These are phyloP conservation scores for Mortierella sp. DNA, from an alignment of 371 early-diverging fungal genomes.

Conservation along the genomic window DNA sequence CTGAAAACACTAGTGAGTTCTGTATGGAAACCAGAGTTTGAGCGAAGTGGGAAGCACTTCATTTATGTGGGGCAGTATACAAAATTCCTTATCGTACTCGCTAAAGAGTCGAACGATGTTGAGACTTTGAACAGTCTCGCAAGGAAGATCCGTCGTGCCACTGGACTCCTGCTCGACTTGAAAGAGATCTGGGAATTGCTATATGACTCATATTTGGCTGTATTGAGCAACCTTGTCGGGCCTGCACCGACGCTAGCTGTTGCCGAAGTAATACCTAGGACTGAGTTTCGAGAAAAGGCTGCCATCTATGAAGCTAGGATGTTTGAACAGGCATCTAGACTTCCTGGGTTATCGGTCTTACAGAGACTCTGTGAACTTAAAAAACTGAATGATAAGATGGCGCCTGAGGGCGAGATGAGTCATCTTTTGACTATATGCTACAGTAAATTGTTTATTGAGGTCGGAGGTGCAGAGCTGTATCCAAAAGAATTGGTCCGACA, in stretches of 20 bases:
- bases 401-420: conserved; percentile 57
- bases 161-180: conserved; percentile 63
- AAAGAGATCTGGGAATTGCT: conserved; percentile 64
- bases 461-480: conserved; percentile 48
- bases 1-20: conserved; percentile 66
- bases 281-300: conserved; percentile 57
- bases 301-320: conserved; percentile 58
- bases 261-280: conserved; percentile 51
- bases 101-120: conserved; percentile 66
- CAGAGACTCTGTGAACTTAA: conserved; percentile 58
- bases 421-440: conserved; percentile 58
- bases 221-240: conserved; percentile 48
- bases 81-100: conserved; percentile 66
- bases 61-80: conserved; percentile 76
- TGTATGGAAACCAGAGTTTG: conserved; percentile 81
- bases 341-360: conserved; percentile 33
- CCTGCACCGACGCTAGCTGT: conserved; percentile 36
- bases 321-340: conserved; percentile 46
- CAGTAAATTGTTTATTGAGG: conserved; percentile 55
- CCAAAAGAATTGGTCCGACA: conserved; percentile 50
- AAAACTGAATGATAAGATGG: conserved; percentile 62
- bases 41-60: conserved; percentile 81
- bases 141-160: conserved; percentile 69
- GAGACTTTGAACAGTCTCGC: conserved; percentile 68
- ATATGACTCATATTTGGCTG: conserved; percentile 59